Percentiles rank a stretch among this genome's conserved stretches.
phyloP scores from a whole-genome alignment of 371 early-diverging fungal species.

The Mucor piriformis region DNA sequence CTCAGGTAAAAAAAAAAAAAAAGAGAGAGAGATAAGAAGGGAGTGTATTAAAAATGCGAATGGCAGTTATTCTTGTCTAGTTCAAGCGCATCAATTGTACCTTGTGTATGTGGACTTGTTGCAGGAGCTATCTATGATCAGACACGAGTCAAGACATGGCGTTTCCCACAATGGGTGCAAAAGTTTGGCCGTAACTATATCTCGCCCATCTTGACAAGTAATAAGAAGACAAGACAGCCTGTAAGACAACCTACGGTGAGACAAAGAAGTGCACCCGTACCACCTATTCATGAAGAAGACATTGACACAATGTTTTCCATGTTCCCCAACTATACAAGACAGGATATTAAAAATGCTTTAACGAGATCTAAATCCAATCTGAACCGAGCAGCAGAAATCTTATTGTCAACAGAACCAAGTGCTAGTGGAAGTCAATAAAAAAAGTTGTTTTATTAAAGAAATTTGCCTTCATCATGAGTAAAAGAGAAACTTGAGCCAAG shows the following conservation, averaged over 20 bases:
- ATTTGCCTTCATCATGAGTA: constrained; percentile 29
- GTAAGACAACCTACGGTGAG: neutral
- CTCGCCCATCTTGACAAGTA: constrained; percentile 34
- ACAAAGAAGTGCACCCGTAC: neutral
- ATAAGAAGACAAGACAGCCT: neutral
- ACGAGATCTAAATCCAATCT: constrained; percentile 48
- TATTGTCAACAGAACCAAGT: constrained; percentile 19
- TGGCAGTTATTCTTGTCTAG: constrained; percentile 50
- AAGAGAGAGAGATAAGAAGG: neutral
- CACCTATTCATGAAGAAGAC: constrained; percentile 43
- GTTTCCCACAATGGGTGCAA: constrained; percentile 50
- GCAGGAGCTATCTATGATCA: constrained; percentile 59
- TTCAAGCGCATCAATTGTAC: constrained; percentile 49
- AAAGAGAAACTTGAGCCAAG: constrained; percentile 34
- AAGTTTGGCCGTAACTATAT: constrained; percentile 32
- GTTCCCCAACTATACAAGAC: constrained; percentile 52
- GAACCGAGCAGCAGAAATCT: constrained; percentile 51
- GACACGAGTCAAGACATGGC: constrained; percentile 52
- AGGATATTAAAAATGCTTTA: constrained; percentile 51
- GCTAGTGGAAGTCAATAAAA: constrained; percentile 9
- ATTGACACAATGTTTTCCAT: constrained; percentile 54
- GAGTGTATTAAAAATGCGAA: neutral
- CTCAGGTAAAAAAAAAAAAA: constrained; percentile 46
- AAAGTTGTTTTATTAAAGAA: constrained; percentile 3
- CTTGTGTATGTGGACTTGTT: constrained; percentile 56